Evolutionary conservation across 2,329 filamentous ascomycete genomes (phyloP).

Genomic region (Ophiostoma perfectum): DNA sequence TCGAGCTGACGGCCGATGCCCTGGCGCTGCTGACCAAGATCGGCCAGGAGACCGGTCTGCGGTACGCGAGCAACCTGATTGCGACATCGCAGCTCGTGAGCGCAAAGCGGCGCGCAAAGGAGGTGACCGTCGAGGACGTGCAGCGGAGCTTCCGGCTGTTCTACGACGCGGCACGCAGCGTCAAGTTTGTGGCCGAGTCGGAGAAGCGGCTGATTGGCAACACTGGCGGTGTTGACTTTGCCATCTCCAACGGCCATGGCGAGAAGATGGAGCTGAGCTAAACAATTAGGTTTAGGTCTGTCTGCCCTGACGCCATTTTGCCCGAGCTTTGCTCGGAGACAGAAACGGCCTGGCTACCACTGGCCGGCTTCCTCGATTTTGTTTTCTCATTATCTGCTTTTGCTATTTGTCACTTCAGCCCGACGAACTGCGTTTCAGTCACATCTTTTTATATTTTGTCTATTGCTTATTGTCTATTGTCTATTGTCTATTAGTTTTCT

Average conservation of each 20-base stretch:
- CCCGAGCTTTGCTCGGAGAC: neutral
- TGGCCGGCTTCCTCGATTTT: too few species aligned
- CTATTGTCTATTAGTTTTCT: neutral
- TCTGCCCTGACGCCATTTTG: constrained; percentile 2
- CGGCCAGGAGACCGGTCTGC: constrained; percentile 81
- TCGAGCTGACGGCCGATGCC: constrained; percentile 84
- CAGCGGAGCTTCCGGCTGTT: constrained; percentile 91
- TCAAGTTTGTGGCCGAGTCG: constrained; percentile 82
- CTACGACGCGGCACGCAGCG: constrained; percentile 81
- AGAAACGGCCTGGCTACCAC: too few species aligned
- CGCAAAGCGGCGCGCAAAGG: constrained; percentile 77
- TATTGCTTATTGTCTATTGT: neutral
- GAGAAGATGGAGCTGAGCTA: constrained; percentile 34
- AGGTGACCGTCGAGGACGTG: constrained; percentile 81
- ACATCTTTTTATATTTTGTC: constrained; percentile 12
- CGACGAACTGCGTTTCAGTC: neutral
- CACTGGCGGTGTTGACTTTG: constrained; percentile 71
- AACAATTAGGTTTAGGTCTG: neutral
- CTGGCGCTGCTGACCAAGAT: constrained; percentile 93
- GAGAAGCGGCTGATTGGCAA: constrained; percentile 92
- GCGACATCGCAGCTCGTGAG: constrained; percentile 85
- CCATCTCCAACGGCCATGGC: constrained; percentile 47
- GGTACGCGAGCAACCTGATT: constrained; percentile 97
- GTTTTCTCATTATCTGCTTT: neutral
- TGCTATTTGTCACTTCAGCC: neutral